These are phyloP conservation scores for Digitaria exilis DNA, from an alignment of 202 grass and related monocot genomes.

Conservation along the genomic window DNA sequence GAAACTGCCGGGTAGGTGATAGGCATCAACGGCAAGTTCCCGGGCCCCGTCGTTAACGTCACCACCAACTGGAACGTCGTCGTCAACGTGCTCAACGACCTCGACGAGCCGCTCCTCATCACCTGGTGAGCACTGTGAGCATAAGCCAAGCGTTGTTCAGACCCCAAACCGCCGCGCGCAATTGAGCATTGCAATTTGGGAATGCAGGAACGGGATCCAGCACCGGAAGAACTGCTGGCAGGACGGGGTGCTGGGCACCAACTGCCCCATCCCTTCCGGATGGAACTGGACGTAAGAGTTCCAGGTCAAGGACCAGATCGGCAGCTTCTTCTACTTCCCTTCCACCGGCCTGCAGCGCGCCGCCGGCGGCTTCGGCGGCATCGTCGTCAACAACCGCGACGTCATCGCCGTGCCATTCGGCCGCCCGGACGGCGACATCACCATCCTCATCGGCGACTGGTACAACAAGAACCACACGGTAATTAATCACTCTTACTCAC, in stretches of 20 bases:
- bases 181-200: background rate
- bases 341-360: constrained; percentile 68
- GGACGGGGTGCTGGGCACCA: constrained; percentile 80
- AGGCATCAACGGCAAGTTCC: constrained; percentile 72
- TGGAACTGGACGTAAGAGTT: constrained; percentile 95
- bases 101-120: constrained; percentile 74
- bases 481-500: background rate
- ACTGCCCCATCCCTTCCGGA: constrained; percentile 75
- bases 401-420: constrained; percentile 77
- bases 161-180: background rate
- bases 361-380: constrained; percentile 59
- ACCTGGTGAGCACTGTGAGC: constrained; percentile 70
- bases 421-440: constrained; percentile 68
- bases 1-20: constrained; percentile 60
- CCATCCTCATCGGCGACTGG: constrained; percentile 72
- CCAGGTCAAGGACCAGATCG: constrained; percentile 90
- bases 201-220: constrained; percentile 69
- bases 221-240: constrained; percentile 86
- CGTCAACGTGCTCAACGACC: constrained; percentile 81
- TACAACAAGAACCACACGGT: constrained; percentile 87
- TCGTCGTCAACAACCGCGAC: constrained; percentile 74
- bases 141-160: too few relatives aligned
- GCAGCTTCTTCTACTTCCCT: constrained; percentile 92
- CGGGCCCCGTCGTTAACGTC: constrained; percentile 66
- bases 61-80: constrained; percentile 81